Percentiles rank a stretch among this genome's conserved stretches.
phyloP scores from a whole-genome alignment of 2,329 filamentous ascomycete genomes.

The Phialocephala subalpina region DNA sequence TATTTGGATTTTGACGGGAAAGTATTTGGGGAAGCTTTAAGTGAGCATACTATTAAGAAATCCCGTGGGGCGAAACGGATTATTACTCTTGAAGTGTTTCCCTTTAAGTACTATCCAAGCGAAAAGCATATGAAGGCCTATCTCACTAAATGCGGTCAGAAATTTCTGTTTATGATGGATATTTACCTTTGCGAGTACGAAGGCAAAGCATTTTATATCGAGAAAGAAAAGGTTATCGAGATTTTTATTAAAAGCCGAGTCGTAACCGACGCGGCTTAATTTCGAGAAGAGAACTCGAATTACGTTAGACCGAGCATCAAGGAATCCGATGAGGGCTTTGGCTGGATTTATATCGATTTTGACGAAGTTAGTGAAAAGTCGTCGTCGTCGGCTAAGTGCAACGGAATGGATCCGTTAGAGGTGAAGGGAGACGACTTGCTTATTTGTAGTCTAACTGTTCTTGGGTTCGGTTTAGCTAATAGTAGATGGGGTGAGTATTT shows the following conservation, averaged over 20 bases:
- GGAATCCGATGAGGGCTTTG: background rate
- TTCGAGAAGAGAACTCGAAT: constrained; percentile 41
- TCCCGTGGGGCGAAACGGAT: constrained; percentile 34
- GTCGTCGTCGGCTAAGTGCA: constrained; percentile 15
- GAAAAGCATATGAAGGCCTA: constrained; percentile 34
- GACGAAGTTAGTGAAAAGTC: background rate
- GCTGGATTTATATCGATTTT: constrained; percentile 1
- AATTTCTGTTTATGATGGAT: constrained; percentile 41
- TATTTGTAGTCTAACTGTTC: constrained; percentile 26
- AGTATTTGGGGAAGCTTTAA: constrained; percentile 38
- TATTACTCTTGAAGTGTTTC: constrained; percentile 43
- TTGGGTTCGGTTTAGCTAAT: constrained; percentile 21
- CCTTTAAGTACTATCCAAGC: constrained; percentile 41
- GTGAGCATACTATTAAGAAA: constrained; percentile 31
- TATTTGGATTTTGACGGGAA: constrained; percentile 41
- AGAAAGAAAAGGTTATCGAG: constrained; percentile 35
- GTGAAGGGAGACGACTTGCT: constrained; percentile 26
- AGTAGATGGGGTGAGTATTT: constrained; percentile 22
- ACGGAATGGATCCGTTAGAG: constrained; percentile 27
- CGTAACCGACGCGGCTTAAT: constrained; percentile 41
- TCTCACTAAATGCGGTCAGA: constrained; percentile 40
- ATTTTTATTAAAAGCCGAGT: constrained; percentile 38
- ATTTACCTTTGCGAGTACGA: constrained; percentile 42
- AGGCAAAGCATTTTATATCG: constrained; percentile 45
- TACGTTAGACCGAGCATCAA: constrained; percentile 31